Conservation (phyloP, 257 asterid genomes). For the Salvia hispanica region DNA sequence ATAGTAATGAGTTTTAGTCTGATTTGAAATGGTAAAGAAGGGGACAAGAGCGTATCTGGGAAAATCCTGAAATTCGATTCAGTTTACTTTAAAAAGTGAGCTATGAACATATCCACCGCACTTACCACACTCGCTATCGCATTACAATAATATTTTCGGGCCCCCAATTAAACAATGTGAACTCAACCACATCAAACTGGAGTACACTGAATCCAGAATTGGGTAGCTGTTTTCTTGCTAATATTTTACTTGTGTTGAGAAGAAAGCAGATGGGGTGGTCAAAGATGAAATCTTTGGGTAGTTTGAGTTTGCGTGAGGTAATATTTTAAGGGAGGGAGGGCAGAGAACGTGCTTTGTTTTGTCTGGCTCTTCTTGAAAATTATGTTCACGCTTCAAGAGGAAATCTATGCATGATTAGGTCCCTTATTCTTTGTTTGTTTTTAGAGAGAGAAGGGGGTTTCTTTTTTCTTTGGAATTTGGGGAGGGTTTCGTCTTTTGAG, state of each 20-base stretch:
- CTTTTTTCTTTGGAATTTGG: slow-evolving; percentile 51
- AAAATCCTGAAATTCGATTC: slow-evolving; percentile 77
- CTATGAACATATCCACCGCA: slow-evolving; percentile 25
- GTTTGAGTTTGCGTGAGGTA: slow-evolving; percentile 38
- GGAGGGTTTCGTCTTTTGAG: slow-evolving; percentile 66
- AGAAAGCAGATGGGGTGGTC: slow-evolving; percentile 41
- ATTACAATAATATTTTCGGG: slow-evolving; percentile 18
- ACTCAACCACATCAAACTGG: slow-evolving; percentile 29
- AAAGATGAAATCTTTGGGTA: slow-evolving; percentile 47
- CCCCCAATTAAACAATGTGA: slow-evolving; percentile 28
- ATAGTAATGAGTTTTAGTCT: neutral
- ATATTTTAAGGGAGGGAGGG: slow-evolving; percentile 35
- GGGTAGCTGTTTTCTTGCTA: slow-evolving; percentile 33
- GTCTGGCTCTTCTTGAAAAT: slow-evolving; percentile 50
- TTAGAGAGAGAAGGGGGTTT: slow-evolving; percentile 34
- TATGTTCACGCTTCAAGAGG: slow-evolving; percentile 48
- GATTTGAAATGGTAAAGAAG: slow-evolving; percentile 31
- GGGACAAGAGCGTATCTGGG: slow-evolving; percentile 72
- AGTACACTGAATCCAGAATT: slow-evolving; percentile 40
- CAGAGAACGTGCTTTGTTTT: slow-evolving; percentile 64
- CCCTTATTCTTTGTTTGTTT: slow-evolving; percentile 30
- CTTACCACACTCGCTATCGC: slow-evolving; percentile 28
- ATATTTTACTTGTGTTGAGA: neutral
- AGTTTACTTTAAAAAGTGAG: slow-evolving; percentile 54
- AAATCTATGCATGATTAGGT: slow-evolving; percentile 44